phyloP scores from a whole-genome alignment of 495 filamentous ascomycete genomes.

The Xylaria castorea region DNA sequence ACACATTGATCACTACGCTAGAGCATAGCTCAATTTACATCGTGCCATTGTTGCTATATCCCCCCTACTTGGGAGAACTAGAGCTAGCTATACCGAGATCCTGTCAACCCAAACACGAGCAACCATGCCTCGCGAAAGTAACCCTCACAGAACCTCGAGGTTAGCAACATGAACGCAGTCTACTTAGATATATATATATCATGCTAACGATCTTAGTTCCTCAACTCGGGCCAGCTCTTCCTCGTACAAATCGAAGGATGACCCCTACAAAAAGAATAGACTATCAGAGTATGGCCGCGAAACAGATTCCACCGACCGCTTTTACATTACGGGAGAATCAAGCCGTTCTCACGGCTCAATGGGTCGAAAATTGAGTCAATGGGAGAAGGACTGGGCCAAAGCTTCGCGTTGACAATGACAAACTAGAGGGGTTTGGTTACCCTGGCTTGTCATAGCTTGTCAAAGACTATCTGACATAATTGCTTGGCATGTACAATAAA shows the following conservation, averaged over 20 bases:
- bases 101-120: background rate
- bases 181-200: background rate
- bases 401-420: conserved; percentile 11
- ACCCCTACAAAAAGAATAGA: background rate
- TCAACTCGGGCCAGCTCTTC: background rate
- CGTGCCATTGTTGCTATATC: background rate
- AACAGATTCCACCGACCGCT: background rate
- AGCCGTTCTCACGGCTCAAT: background rate
- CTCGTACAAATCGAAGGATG: background rate
- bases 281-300: background rate
- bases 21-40: background rate
- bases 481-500: conserved; percentile 23
- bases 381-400: background rate
- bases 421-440: conserved; percentile 9
- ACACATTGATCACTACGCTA: background rate
- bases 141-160: background rate
- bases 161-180: background rate
- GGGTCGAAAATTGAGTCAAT: background rate
- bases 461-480: conserved; percentile 8
- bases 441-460: background rate
- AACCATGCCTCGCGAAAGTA: conserved; percentile 7
- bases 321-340: background rate
- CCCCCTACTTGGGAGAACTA: background rate
- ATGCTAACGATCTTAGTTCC: conserved; percentile 4
- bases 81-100: background rate